phyloP scores from a whole-genome alignment of 2,329 filamentous ascomycete genomes.

The Aspergillus pseudonomiae region DNA sequence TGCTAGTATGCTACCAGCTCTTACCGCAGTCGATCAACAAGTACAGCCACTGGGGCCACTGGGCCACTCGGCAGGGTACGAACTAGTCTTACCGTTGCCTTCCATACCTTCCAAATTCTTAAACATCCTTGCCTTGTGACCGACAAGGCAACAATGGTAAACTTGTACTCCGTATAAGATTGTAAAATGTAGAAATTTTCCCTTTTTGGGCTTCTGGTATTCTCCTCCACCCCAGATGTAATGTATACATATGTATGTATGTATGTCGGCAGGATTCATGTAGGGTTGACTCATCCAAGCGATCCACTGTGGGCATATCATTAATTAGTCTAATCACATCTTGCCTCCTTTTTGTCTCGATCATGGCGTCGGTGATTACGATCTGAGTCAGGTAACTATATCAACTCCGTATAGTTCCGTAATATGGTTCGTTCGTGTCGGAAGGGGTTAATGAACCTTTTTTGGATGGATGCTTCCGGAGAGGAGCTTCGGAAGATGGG shows the following conservation, averaged over 20 bases:
- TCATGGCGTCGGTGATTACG: neutral
- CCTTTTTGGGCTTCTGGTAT: neutral
- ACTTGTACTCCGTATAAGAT: no score
- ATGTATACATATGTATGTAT: neutral
- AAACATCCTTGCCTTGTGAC: neutral
- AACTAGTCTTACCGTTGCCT: neutral
- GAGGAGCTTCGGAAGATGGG: neutral
- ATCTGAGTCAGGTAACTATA: neutral
- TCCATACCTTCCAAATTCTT: neutral
- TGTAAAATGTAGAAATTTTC: no score
- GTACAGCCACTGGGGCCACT: conserved; percentile 13
- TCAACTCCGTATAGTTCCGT: neutral
- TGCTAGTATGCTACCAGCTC: neutral
- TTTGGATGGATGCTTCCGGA: neutral
- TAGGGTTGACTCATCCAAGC: neutral
- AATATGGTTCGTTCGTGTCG: neutral
- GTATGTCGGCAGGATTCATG: neutral
- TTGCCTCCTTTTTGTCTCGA: neutral
- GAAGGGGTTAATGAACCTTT: neutral
- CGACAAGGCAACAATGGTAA: neutral
- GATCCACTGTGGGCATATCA: neutral
- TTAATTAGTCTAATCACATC: neutral
- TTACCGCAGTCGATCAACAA: conserved; percentile 1
- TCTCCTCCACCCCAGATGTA: neutral
- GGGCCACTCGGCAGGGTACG: neutral